Evolutionary conservation across 2,329 filamentous ascomycete species (phyloP).

Genomic region (Pezicula neosporulosa): DNA sequence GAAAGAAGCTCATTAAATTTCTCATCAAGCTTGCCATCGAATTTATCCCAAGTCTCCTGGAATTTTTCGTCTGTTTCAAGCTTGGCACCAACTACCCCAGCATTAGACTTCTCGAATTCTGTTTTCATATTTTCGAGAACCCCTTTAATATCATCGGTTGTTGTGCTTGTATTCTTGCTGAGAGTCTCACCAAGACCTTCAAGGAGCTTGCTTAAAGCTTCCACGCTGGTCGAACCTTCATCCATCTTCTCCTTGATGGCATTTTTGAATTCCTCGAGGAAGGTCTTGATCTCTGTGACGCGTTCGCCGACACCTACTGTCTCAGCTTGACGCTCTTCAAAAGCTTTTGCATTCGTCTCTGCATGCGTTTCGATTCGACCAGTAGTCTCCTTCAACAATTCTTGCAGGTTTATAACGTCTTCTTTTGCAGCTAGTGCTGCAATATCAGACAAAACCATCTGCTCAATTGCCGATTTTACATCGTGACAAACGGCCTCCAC

Average conservation of each 20-base stretch:
- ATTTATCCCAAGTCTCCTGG: constrained; percentile 49
- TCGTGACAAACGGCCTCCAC: constrained; percentile 81
- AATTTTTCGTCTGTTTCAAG: constrained; percentile 81
- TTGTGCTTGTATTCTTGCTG: constrained; percentile 47
- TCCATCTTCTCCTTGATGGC: constrained; percentile 74
- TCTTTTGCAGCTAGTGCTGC: constrained; percentile 71
- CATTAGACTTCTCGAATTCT: constrained; percentile 85
- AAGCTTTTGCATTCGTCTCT: constrained; percentile 71
- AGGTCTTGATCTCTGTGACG: constrained; percentile 72
- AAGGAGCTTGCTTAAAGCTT: constrained; percentile 68
- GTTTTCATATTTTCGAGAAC: constrained; percentile 73
- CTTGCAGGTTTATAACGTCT: constrained; percentile 67
- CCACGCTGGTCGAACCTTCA: constrained; percentile 69
- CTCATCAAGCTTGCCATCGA: constrained; percentile 56
- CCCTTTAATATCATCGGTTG: constrained; percentile 64
- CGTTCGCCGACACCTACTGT: constrained; percentile 74
- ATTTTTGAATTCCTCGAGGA: constrained; percentile 75
- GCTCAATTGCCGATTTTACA: constrained; percentile 74
- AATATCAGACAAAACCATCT: constrained; percentile 68
- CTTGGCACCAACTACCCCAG: constrained; percentile 75
- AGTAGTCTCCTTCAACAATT: constrained; percentile 69
- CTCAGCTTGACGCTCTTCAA: constrained; percentile 82
- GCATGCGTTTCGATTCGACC: constrained; percentile 65
- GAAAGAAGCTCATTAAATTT: constrained; percentile 72
- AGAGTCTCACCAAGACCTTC: constrained; percentile 63